Percentiles rank a stretch among this genome's conserved stretches.
phyloP scores from a whole-genome alignment of 2,329 filamentous ascomycete genomes.

The Scedosporium aurantiacum region DNA sequence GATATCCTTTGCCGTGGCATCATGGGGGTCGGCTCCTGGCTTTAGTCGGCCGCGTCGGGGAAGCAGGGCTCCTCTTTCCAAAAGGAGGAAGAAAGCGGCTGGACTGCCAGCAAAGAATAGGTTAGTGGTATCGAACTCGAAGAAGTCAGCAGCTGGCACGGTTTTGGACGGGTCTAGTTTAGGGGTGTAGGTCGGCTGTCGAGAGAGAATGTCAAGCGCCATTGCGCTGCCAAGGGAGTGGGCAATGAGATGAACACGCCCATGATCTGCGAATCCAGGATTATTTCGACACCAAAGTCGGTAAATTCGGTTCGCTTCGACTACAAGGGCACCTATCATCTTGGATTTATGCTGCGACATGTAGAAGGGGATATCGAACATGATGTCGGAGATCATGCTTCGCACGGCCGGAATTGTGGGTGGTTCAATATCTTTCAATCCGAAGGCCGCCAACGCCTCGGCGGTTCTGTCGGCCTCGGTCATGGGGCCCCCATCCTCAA shows the following conservation, averaged over 20 bases:
- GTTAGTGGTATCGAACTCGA: constrained; percentile 87
- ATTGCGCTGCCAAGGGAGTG: constrained; percentile 93
- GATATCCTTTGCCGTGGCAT: constrained; percentile 45
- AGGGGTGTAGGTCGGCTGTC: constrained; percentile 67
- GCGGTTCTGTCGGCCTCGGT: constrained; percentile 39
- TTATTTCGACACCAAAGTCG: constrained; percentile 92
- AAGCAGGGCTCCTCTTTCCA: constrained; percentile 61
- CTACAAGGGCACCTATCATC: constrained; percentile 82
- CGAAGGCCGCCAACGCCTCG: constrained; percentile 48
- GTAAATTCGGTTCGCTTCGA: constrained; percentile 92
- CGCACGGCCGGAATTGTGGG: constrained; percentile 85
- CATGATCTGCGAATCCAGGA: constrained; percentile 66
- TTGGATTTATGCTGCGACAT: constrained; percentile 91
- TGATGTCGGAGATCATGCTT: constrained; percentile 89
- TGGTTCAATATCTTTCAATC: constrained; percentile 82
- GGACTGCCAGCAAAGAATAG: constrained; percentile 86
- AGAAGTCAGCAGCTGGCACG: constrained; percentile 43
- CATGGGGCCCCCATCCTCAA: constrained; percentile 66
- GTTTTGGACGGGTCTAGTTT: constrained; percentile 29
- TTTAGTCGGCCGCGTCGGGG: constrained; percentile 70
- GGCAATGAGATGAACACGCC: constrained; percentile 82
- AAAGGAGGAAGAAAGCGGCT: constrained; percentile 80
- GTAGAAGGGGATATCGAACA: constrained; percentile 97
- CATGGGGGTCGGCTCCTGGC: constrained; percentile 56
- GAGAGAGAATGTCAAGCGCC: constrained; percentile 81